A percentile compares a stretch with the other conserved stretches of the same genome.
These are phyloP conservation scores for Parachlorella kessleri DNA, from an alignment of 139 green algal genomes.

Conservation along the genomic window DNA sequence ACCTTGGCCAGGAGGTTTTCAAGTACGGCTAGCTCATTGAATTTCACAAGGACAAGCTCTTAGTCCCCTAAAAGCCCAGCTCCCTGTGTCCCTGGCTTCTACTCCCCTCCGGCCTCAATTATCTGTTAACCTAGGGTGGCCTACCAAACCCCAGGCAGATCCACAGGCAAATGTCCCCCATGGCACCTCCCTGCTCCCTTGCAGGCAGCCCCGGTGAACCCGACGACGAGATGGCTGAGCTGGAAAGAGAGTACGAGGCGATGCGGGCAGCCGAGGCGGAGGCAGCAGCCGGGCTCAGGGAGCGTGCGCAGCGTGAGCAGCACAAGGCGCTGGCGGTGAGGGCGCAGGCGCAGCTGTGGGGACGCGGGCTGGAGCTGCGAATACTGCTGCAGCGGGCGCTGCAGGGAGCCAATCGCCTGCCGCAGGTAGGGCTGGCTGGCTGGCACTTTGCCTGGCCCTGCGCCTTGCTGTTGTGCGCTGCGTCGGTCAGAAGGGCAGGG, in stretches of 20 bases:
- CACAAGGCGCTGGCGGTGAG: constrained; percentile 48
- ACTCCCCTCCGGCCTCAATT: neutral
- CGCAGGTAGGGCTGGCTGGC: constrained; percentile 20
- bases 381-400: constrained; percentile 75
- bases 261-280: constrained; percentile 34
- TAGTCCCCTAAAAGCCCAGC: neutral
- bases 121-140: no score
- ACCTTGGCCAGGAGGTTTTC: no score
- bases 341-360: constrained; percentile 65
- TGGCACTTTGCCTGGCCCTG: no score
- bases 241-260: constrained; percentile 55
- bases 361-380: constrained; percentile 65
- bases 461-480: no score
- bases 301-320: constrained; percentile 37
- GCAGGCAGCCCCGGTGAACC: neutral
- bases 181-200: neutral
- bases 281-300: constrained; percentile 9
- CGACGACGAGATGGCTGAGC: constrained; percentile 42
- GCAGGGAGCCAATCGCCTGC: constrained; percentile 51
- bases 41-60: neutral
- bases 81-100: neutral
- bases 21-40: no score
- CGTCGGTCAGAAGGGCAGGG: no score
- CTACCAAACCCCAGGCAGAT: no score
- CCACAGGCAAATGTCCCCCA: no score